Percentiles rank a stretch among this genome's conserved stretches.
Evolutionary conservation across 306 rosid genomes (phyloP).

Genomic region (Medicago lupulina): DNA sequence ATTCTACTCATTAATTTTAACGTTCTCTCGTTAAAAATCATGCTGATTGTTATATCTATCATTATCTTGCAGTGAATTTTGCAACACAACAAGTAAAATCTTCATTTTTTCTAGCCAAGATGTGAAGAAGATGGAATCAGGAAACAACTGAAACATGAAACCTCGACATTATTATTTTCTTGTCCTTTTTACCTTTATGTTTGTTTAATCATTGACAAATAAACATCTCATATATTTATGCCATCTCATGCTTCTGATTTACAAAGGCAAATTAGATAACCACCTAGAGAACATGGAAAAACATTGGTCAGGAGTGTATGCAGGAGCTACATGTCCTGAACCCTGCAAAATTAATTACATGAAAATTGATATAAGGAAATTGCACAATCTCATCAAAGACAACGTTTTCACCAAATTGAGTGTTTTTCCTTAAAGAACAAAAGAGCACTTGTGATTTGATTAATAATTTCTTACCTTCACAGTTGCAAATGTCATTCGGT

Average conservation of each 20-base stretch:
- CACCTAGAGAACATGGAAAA: slow-evolving; percentile 31
- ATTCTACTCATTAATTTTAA: no score
- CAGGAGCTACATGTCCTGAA: slow-evolving; percentile 28
- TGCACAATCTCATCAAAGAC: background rate
- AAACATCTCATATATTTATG: background rate
- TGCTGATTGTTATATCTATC: no score
- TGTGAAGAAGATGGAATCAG: background rate
- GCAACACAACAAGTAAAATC: background rate
- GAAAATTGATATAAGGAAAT: background rate
- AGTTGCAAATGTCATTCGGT: slow-evolving; percentile 55
- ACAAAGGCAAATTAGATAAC: slow-evolving; percentile 35
- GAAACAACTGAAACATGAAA: background rate
- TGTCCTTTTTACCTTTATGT: background rate
- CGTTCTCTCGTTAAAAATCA: no score
- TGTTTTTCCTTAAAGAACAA: background rate
- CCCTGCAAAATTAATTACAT: slow-evolving; percentile 20
- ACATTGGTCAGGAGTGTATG: slow-evolving; percentile 17
- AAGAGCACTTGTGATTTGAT: background rate
- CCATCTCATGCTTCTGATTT: background rate
- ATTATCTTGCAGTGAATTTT: no score
- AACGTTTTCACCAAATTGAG: background rate
- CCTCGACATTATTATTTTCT: background rate
- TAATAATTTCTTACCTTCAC: slow-evolving; percentile 44
- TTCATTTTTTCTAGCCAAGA: background rate
- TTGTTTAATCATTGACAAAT: background rate